phyloP scores from a whole-genome alignment of 2,329 filamentous ascomycete genomes.

The Fusarium sp. region DNA sequence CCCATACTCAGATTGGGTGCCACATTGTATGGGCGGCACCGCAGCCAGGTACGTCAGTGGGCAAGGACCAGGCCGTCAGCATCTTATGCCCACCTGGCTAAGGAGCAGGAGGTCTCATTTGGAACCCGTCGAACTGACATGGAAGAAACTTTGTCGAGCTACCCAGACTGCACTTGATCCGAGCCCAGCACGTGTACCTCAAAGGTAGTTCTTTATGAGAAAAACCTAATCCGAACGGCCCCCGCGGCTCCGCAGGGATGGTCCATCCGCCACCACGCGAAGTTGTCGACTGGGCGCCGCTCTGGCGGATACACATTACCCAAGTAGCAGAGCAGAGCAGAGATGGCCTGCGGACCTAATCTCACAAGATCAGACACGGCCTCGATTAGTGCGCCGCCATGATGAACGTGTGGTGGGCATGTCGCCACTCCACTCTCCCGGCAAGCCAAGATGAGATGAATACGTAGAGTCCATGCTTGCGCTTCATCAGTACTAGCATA shows the following conservation, averaged over 20 bases:
- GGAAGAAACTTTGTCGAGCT: constrained; percentile 7
- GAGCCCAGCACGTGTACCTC: constrained; percentile 13
- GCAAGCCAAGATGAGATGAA: constrained; percentile 32
- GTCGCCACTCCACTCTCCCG: constrained; percentile 23
- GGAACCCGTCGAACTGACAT: constrained; percentile 8
- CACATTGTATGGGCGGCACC: constrained; percentile 39
- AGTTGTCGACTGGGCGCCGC: constrained; percentile 38
- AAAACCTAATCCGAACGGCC: constrained; percentile 25
- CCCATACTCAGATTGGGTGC: constrained; percentile 35
- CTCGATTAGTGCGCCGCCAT: constrained; percentile 42
- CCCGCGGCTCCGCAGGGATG: constrained; percentile 35
- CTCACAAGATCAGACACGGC: constrained; percentile 44
- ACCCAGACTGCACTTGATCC: not conserved
- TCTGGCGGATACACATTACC: constrained; percentile 39
- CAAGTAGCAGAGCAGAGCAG: constrained; percentile 12
- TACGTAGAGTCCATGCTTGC: constrained; percentile 10
- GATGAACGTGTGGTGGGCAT: constrained; percentile 19
- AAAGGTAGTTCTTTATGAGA: constrained; percentile 2
- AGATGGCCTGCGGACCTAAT: constrained; percentile 44
- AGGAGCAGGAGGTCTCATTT: not conserved
- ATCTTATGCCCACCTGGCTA: constrained; percentile 5
- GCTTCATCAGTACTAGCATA: not conserved
- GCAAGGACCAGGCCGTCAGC: constrained; percentile 29
- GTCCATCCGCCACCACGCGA: constrained; percentile 42
- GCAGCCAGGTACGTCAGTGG: constrained; percentile 43